A percentile compares a stretch with the other conserved stretches of the same genome.
Conservation (phyloP, 2,329 filamentous ascomycete species). For the Fusarium napiforme region DNA sequence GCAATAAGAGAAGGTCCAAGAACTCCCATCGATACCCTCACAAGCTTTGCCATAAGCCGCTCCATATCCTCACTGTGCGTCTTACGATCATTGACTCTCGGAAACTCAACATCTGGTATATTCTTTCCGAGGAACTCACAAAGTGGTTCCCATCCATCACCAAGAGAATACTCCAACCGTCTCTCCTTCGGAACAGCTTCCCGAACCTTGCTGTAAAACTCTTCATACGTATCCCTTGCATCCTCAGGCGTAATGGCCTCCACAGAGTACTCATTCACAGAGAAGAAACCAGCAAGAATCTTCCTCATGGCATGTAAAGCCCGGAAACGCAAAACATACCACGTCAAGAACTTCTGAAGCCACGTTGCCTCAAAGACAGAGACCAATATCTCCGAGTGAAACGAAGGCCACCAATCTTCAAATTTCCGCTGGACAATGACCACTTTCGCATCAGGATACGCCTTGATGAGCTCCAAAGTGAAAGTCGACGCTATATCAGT, state of each 20-base stretch:
- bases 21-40: accelerated
- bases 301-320: not conserved
- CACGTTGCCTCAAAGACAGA: not conserved
- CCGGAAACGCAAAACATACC: not conserved
- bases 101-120: slow-evolving; percentile 6
- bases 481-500: slow-evolving; percentile 9
- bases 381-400: not conserved
- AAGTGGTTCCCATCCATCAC: slow-evolving; percentile 8
- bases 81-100: slow-evolving; percentile 6
- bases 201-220: slow-evolving; percentile 1
- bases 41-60: not conserved
- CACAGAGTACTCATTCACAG: not conserved
- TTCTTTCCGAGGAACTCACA: slow-evolving; percentile 21
- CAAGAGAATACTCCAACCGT: slow-evolving; percentile 6
- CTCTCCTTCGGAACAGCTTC: not conserved
- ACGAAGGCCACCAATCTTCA: slow-evolving; percentile 14
- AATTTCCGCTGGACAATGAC: not conserved
- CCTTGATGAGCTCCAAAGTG: not conserved
- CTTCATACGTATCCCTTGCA: not conserved
- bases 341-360: not conserved
- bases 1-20: not conserved
- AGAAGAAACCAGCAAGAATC: slow-evolving; percentile 5
- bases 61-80: not conserved
- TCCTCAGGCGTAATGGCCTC: not conserved
- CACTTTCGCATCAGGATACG: slow-evolving; percentile 15